Conservation (phyloP, 352 stramenopile species). For the Peronospora destructor region DNA sequence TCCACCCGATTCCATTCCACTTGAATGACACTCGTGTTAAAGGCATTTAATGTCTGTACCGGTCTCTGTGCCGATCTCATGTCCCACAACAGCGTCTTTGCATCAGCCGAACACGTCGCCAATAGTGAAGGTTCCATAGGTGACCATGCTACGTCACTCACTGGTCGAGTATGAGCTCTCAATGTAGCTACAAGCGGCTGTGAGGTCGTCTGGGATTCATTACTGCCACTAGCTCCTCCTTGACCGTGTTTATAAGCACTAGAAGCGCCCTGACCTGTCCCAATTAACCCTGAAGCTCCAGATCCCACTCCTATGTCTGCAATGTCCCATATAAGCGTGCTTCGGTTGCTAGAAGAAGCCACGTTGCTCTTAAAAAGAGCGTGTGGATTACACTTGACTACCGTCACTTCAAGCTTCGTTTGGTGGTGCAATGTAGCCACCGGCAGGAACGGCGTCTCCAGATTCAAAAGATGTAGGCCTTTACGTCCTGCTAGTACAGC, state of each 20-base stretch:
- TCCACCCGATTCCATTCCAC: constrained; percentile 78
- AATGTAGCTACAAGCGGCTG: constrained; percentile 69
- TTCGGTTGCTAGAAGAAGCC: constrained; percentile 73
- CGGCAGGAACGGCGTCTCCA: constrained; percentile 57
- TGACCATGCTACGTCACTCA: constrained; percentile 76
- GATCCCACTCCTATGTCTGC: constrained; percentile 13
- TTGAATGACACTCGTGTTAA: constrained; percentile 60
- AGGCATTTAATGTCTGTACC: constrained; percentile 60
- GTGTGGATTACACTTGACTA: constrained; percentile 77
- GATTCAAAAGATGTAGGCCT: constrained; percentile 64
- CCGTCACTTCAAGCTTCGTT: constrained; percentile 73
- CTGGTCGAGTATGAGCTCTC: constrained; percentile 59
- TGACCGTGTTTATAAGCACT: constrained; percentile 19
- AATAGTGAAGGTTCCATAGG: constrained; percentile 63
- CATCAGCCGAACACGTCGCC: constrained; percentile 71
- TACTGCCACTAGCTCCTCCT: background rate
- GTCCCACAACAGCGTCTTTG: constrained; percentile 79
- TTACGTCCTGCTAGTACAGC: constrained; percentile 61
- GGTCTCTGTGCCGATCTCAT: constrained; percentile 60
- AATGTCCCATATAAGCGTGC: constrained; percentile 80
- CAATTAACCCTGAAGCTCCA: constrained; percentile 16
- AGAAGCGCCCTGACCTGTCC: constrained; percentile 16
- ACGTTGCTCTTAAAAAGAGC: constrained; percentile 56
- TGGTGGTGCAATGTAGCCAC: constrained; percentile 63
- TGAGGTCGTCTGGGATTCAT: constrained; percentile 17